Evolutionary conservation across 2,329 filamentous ascomycete genomes (phyloP), one percentile per base, ranked within the genome.

Genomic region (Chaetomiaceae sp.): DNA sequence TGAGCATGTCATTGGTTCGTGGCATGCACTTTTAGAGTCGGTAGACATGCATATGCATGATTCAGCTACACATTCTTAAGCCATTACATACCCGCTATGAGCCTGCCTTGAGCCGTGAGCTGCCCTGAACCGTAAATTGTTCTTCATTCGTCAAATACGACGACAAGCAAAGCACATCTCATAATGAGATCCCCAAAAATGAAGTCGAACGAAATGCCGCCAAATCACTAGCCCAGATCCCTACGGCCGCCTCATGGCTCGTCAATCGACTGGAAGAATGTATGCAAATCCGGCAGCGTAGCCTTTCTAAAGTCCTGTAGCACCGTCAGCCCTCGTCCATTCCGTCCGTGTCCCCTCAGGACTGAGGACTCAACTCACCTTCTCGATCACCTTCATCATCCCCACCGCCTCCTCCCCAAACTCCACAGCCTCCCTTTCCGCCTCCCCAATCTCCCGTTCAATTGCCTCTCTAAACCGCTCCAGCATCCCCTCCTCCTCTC

Each of bases 351-450:
- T 33, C 27, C 21, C 1, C 18, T 8, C 23, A 27, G 11, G 5
- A 18, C 34, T 2, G 4, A 23, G 10, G 14, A n/a, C n/a, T n/a
- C n/a, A 33, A 56, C 54, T 51, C 36, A 59, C 59, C 53, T 56
- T 61, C 34, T 61, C 59, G 44, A 61, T 53, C 7, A 50, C 51
- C 45, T 56, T 60, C 51, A 57, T 48, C 25, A 45, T n/a, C 13
- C 9, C 48, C 6, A 58, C 33, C 14, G 49, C 54, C 21, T 55
- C 53, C 27, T 56, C 55, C 11, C 53, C 49, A 34, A 61, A 40
- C 16, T 33, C 46, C 16, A 30, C 41, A 6, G 53, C 53, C n/a
- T 56, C 48, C 30, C 48, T 48, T 43, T 60, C 54, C 1, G 58
- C 59, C 23, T 47, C 37, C 1, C n/a, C 42, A 44, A 61, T 58